Conservation (phyloP, 116 monocot species). For the Iris pallida region DNA sequence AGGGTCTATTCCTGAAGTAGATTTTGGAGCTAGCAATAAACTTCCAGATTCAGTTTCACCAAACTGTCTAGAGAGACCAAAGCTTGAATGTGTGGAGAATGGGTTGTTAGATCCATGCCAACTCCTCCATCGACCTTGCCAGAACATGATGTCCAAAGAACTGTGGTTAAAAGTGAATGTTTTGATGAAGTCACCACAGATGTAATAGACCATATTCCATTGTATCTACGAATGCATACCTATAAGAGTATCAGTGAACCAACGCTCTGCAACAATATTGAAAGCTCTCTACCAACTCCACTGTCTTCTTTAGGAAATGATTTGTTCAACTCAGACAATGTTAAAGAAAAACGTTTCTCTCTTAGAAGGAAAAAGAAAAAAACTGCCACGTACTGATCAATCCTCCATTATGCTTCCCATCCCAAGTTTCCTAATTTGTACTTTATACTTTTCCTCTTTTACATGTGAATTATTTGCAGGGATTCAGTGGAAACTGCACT, state of each 20-base stretch:
- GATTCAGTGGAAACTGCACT: constrained; percentile 81
- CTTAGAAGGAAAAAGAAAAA: constrained; percentile 59
- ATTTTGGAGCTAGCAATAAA: constrained; percentile 6
- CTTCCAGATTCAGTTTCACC: background rate
- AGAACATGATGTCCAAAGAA: background rate
- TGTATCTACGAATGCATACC: constrained; percentile 23
- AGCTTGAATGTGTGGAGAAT: constrained; percentile 18
- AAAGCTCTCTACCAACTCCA: constrained; percentile 5
- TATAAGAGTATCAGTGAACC: background rate
- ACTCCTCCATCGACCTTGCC: background rate
- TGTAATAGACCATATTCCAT: constrained; percentile 38
- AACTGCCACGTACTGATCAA: constrained; percentile 63
- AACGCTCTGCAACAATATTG: background rate
- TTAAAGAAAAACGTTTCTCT: constrained; percentile 21
- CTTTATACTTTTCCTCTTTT: background rate
- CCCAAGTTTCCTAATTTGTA: background rate
- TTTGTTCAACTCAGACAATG: constrained; percentile 14
- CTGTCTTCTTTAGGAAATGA: constrained; percentile 4
- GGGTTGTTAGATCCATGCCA: background rate
- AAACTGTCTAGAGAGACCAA: constrained; percentile 11
- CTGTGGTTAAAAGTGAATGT: constrained; percentile 21
- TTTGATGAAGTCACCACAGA: constrained; percentile 25
- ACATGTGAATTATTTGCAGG: constrained; percentile 35
- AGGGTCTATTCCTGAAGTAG: constrained; percentile 7
- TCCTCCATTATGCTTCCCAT: background rate